Base-by-base conservation (phyloP, 2,329 filamentous ascomycete genomes). In the Apiospora hydei region DNA sequence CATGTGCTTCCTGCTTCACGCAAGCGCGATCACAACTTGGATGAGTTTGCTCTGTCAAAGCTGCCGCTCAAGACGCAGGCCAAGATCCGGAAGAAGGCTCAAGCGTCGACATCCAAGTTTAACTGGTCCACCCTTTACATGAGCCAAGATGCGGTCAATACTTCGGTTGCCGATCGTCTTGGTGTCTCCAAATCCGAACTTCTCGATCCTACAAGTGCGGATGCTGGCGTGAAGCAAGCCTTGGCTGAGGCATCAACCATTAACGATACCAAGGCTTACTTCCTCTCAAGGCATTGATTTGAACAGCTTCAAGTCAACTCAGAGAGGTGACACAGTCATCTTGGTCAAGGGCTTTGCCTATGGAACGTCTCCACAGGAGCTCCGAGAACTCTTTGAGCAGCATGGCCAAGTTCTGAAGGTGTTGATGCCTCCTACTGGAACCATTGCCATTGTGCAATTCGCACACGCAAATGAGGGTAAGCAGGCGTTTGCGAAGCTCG, bases 101-200 rank as follows among this genome's bases (percentile, higher is more conserved):
- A 96, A 77, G 94, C 95, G 30, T 88, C 93, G 11, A 92, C 91
- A 43, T 90, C 89, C 68, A 91, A 89, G 1, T 98, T 98, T 84
- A 98, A 96, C 81, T 99, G 96, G 96, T 99, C 99, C 85, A 96
- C 95, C n/a, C 86, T 99, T n/a, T 99, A 96, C 83, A 97, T 99
- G 93, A 98, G 93, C 83, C 93, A 94, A 84, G 95, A 99, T 85
- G 94, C 96, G 69, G 95, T 99, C 70, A 95, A 98, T 83, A 91
- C 94, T 68, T 97, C 95, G 7, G 90, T 98, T 73, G 94, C 96
- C 67, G 90, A 92, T 79, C 92, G 95, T 70, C 87, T 99, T 72
- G 95, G 96, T 67, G 90, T 99, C 72, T 92, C 93, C 71, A 99
- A 99, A 85, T 92, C 94, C 14, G 95, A 98, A 77, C 84, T 99